These are phyloP conservation scores for Hibiscus syriacus DNA, from an alignment of 345 rosid genomes.

Conservation along the genomic window DNA sequence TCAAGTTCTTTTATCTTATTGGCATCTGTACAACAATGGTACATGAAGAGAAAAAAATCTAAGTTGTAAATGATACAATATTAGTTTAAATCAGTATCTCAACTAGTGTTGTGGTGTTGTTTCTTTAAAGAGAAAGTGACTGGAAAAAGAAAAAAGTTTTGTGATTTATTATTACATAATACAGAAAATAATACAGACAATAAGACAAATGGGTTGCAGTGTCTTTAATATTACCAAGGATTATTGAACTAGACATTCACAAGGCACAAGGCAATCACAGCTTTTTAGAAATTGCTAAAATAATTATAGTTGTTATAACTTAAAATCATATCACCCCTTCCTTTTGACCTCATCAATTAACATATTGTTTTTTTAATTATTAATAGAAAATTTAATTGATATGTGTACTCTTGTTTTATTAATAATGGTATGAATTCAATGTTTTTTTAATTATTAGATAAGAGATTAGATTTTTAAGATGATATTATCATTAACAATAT, in stretches of 20 bases:
- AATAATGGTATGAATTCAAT: no score
- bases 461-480: no score
- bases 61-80: neutral
- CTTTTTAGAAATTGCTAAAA: slow-evolving; percentile 4
- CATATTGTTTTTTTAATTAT: no score
- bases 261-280: slow-evolving; percentile 36
- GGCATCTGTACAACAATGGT: neutral
- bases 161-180: neutral
- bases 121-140: neutral
- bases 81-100: neutral
- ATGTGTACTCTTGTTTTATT: no score
- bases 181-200: slow-evolving; percentile 12
- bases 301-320: no score
- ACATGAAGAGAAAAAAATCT: neutral
- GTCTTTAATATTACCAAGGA: slow-evolving; percentile 7
- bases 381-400: no score
- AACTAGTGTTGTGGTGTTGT: neutral
- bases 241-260: slow-evolving; percentile 21
- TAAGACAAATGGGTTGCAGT: slow-evolving; percentile 14
- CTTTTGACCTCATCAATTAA: no score
- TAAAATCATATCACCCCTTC: no score
- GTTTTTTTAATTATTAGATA: no score
- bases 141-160: neutral
- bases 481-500: no score
- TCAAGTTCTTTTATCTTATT: neutral